Evolutionary conservation across 202 grass and related monocot species (phyloP), one percentile per base, ranked within the genome.

Genomic region (Digitaria exilis): DNA sequence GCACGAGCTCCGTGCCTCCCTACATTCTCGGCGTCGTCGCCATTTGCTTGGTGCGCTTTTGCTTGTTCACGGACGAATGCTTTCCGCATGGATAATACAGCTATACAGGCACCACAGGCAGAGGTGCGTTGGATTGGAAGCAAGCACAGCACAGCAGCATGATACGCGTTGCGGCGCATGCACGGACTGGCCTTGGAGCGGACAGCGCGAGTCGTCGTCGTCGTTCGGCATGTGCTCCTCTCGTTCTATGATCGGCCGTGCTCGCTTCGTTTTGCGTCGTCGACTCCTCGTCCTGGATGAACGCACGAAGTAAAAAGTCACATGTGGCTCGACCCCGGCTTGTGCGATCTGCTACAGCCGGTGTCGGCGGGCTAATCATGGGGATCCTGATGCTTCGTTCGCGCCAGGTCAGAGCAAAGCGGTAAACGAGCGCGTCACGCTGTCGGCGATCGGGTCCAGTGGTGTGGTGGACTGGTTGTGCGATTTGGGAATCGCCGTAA

Each of bases 261-360:
- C 9, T 66, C 28, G n/a, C 63, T 48, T 61, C 30, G 52, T 10
- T n/a, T n/a, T n/a, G n/a, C n/a, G n/a, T n/a, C n/a, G 39, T 67
- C 22, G 24, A 8, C 6, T 50, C 5, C 15, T 64, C 42, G 41
- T 14, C 56, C 56, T 31, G 55, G 57, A 31, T 4, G 56, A 12
- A n/a, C 74, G 13, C 54, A 9, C 17, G 50, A n/a, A n/a, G n/a
- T n/a, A n/a, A n/a, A n/a, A n/a, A n/a, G n/a, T n/a, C n/a, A n/a
- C n/a, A n/a, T n/a, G n/a, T n/a, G n/a, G 21, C 6, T n/a, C 52
- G 2, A n/a, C 31, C 3, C 14, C 35, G 18, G 42, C 7, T 34
- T 29, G 82, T 78, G 82, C 73, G 64, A 78, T 78, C 73, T 59
- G 52, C 51, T 9, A 24, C 52, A n/a, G 64, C 17, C 18, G 64